These are phyloP conservation scores for Linanthus parryae DNA, from an alignment of 148 eudicot species.

Conservation along the genomic window DNA sequence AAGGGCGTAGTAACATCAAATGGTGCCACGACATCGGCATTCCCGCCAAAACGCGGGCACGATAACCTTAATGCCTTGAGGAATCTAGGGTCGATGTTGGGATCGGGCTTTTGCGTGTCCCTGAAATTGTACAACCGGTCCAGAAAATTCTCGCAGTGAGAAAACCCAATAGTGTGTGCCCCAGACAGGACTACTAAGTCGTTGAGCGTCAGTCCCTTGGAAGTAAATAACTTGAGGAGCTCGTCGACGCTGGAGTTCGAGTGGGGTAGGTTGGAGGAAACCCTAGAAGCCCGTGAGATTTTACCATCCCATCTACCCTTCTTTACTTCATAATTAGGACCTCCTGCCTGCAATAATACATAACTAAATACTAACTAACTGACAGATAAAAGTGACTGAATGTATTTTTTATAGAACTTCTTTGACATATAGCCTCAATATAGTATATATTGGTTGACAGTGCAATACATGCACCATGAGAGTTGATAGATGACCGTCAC, in stretches of 20 bases:
- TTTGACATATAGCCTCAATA: no score
- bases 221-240: slow-evolving; percentile 48
- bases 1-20: slow-evolving; percentile 88
- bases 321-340: slow-evolving; percentile 79
- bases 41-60: slow-evolving; percentile 68
- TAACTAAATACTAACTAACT: no score
- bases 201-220: slow-evolving; percentile 57
- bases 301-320: slow-evolving; percentile 94
- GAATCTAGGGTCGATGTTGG: slow-evolving; percentile 53
- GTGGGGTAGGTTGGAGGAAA: slow-evolving; percentile 44
- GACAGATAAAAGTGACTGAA: no score
- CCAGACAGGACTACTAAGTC: slow-evolving; percentile 85
- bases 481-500: no score
- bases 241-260: slow-evolving; percentile 62
- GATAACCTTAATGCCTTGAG: slow-evolving; percentile 62
- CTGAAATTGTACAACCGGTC: slow-evolving; percentile 46
- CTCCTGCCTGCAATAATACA: slow-evolving; percentile 48
- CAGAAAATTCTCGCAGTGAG: slow-evolving; percentile 60
- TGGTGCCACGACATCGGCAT: slow-evolving; percentile 70
- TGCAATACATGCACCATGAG: no score
- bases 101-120: slow-evolving; percentile 41
- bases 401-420: no score
- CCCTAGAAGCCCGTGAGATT: slow-evolving; percentile 53
- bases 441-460: no score
- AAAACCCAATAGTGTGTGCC: slow-evolving; percentile 81